Conservation (phyloP, 306 rosid species). For the Rosa persica region DNA sequence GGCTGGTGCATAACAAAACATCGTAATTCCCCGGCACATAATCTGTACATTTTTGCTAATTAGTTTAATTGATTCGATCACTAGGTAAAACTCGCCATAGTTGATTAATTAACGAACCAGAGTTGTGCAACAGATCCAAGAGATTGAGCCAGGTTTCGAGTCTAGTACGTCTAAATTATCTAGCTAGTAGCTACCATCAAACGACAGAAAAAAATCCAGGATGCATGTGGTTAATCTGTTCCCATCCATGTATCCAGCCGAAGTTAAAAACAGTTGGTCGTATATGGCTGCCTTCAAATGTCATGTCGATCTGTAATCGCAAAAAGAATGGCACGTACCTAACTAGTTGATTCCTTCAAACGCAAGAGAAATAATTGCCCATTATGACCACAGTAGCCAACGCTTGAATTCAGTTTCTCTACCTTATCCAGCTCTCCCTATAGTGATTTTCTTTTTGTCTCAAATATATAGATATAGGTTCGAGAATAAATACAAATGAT, state of each 20-base stretch:
- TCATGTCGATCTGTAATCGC: neutral
- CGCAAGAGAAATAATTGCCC: neutral
- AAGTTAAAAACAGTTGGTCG: neutral
- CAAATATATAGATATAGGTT: neutral
- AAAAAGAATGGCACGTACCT: neutral
- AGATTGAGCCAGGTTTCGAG: slow-evolving; percentile 5
- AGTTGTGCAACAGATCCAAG: neutral
- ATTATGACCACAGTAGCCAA: neutral
- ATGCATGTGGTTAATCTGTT: neutral
- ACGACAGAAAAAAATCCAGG: neutral
- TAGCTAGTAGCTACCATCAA: neutral
- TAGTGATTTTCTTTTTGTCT: neutral
- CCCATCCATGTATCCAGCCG: neutral
- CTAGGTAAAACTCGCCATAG: neutral
- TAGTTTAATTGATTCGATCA: neutral
- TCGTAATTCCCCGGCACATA: neutral
- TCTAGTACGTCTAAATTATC: neutral
- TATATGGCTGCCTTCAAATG: neutral
- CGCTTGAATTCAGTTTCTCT: neutral
- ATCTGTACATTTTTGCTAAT: neutral
- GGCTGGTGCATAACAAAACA: neutral
- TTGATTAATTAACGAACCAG: neutral
- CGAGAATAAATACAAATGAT: too few relatives aligned
- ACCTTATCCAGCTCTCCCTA: neutral
- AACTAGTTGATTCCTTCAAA: neutral